A percentile compares a stretch with the other conserved stretches of the same genome.
These are phyloP conservation scores for Oryza officinalis DNA, from an alignment of 176 grass and related monocot genomes.

Conservation along the genomic window DNA sequence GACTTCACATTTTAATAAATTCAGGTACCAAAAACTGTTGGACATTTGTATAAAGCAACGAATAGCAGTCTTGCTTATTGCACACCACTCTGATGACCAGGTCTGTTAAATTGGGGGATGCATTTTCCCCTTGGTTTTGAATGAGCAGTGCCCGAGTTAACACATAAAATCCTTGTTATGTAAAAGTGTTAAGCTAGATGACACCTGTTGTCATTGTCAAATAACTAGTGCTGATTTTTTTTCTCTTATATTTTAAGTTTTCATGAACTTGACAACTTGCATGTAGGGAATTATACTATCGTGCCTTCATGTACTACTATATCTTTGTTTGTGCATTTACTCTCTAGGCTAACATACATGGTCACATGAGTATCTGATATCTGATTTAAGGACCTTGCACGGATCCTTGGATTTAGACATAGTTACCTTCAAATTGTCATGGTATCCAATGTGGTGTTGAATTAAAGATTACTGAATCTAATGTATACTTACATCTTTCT, in stretches of 20 bases:
- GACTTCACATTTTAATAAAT: constrained; percentile 31
- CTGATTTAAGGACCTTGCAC: constrained; percentile 1
- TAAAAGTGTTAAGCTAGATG: background rate
- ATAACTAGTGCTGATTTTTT: background rate
- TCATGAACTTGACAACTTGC: background rate
- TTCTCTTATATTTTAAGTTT: background rate
- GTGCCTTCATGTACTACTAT: background rate
- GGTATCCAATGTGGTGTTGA: background rate
- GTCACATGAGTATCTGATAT: background rate
- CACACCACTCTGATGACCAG: constrained; percentile 97
- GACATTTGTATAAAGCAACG: constrained; percentile 82
- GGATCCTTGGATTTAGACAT: background rate
- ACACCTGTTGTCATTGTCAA: background rate
- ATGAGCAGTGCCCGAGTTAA: background rate
- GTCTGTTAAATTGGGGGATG: constrained; percentile 39
- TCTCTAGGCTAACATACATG: background rate
- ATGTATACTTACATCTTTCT: constrained; percentile 12
- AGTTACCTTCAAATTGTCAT: background rate
- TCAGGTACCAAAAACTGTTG: constrained; percentile 83
- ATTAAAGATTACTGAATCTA: constrained; percentile 22
- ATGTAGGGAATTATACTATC: background rate
- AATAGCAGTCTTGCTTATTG: constrained; percentile 77
- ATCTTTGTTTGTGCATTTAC: constrained; percentile 11
- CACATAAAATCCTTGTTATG: background rate
- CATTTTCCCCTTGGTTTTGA: constrained; percentile 25